phyloP scores from a whole-genome alignment of 1,284 basidiomycete genomes.

The Ceratobasidium sp. region DNA sequence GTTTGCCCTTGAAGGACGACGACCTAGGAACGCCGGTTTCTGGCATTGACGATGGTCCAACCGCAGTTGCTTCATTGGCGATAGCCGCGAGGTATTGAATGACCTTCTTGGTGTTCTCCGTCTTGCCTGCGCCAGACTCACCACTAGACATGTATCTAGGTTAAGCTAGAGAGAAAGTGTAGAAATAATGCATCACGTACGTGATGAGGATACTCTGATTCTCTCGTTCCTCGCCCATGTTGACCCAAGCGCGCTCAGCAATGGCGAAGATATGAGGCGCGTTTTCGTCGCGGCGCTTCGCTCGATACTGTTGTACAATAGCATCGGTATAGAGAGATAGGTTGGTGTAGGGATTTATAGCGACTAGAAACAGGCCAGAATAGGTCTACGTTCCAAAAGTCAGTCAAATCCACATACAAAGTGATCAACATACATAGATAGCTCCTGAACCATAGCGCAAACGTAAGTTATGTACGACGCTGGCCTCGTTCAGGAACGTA shows the following conservation, averaged over 20 bases:
- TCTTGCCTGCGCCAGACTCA: constrained; percentile 99
- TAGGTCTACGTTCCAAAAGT: constrained; percentile 75
- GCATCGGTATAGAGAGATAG: constrained; percentile 93
- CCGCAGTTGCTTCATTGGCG: constrained; percentile 79
- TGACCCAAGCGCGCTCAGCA: constrained; percentile 97
- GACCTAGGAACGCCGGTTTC: constrained; percentile 71
- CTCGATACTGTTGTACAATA: constrained; percentile 94
- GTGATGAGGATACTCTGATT: constrained; percentile 99
- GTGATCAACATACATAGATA: constrained; percentile 84
- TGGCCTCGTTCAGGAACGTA: constrained; percentile 98
- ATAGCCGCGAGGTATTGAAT: constrained; percentile 99
- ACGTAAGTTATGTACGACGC: constrained; percentile 96
- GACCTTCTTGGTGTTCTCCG: constrained; percentile 99
- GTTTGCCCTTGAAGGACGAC: constrained; percentile 61
- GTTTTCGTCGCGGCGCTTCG: constrained; percentile 92
- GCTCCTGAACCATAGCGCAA: constrained; percentile 91
- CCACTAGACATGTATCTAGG: constrained; percentile 68
- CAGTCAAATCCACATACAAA: not conserved
- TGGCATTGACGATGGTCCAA: constrained; percentile 62
- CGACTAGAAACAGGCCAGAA: constrained; percentile 96
- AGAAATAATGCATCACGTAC: constrained; percentile 64
- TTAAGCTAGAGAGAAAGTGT: not conserved
- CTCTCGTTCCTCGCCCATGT: constrained; percentile 97
- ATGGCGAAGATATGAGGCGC: constrained; percentile 98
- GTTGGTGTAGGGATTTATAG: constrained; percentile 96